Evolutionary conservation across 2,329 filamentous ascomycete species (phyloP).

Genomic region (Alternaria alternata): DNA sequence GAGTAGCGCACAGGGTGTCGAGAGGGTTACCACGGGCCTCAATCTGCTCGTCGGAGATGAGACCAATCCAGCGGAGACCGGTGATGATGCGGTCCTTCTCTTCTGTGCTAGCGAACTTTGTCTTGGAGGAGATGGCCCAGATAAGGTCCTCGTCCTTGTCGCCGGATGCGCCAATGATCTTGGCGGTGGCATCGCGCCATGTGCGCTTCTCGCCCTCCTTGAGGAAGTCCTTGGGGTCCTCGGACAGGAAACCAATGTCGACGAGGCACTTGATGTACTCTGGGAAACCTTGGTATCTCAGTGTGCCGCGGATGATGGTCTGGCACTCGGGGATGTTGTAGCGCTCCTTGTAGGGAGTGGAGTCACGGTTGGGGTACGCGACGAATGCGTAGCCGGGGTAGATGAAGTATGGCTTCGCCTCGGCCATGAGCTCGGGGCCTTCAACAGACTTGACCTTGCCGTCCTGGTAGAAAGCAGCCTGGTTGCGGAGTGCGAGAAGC

Average conservation of each 20-base stretch:
- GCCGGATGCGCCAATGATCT: slow-evolving; percentile 75
- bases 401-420: slow-evolving; percentile 88
- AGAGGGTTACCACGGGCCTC: slow-evolving; percentile 79
- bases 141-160: slow-evolving; percentile 73
- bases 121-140: slow-evolving; percentile 77
- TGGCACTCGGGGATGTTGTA: slow-evolving; percentile 92
- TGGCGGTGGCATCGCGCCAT: slow-evolving; percentile 86
- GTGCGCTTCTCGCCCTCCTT: slow-evolving; percentile 66
- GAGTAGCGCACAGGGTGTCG: slow-evolving; percentile 87
- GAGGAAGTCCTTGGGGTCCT: slow-evolving; percentile 71
- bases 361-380: slow-evolving; percentile 93
- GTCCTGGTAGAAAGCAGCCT: slow-evolving; percentile 82
- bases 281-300: slow-evolving; percentile 89
- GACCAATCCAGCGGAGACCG: slow-evolving; percentile 75
- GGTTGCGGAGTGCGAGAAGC: slow-evolving; percentile 83
- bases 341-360: slow-evolving; percentile 83
- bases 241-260: slow-evolving; percentile 86
- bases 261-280: slow-evolving; percentile 88
- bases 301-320: slow-evolving; percentile 83
- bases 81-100: slow-evolving; percentile 74
- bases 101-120: slow-evolving; percentile 72
- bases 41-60: slow-evolving; percentile 74
- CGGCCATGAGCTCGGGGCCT: slow-evolving; percentile 78
- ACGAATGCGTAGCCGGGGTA: slow-evolving; percentile 90
- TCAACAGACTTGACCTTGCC: slow-evolving; percentile 70